Conservation (phyloP, 129 eudicot genomes). For the Solidago caesia region DNA sequence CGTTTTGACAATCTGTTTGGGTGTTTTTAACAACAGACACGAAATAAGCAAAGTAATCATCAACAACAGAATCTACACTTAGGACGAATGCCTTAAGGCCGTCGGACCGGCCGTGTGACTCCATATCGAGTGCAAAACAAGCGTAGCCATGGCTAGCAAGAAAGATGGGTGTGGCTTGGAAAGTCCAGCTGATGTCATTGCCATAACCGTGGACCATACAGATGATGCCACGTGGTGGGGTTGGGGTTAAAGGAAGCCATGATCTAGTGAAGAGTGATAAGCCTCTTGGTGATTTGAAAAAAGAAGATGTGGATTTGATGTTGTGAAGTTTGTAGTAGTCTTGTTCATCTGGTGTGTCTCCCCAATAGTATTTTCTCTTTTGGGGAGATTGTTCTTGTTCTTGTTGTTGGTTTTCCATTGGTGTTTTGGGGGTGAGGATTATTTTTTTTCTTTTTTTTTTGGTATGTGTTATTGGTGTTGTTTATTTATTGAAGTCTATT, state of each 20-base stretch:
- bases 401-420: slow-evolving; percentile 42
- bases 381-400: background rate
- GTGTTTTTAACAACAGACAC: slow-evolving; percentile 18
- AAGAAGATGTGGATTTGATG: slow-evolving; percentile 51
- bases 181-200: slow-evolving; percentile 86
- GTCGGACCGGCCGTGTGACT: slow-evolving; percentile 78
- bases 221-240: slow-evolving; percentile 69
- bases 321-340: slow-evolving; percentile 63
- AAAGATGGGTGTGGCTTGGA: slow-evolving; percentile 76
- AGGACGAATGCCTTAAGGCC: slow-evolving; percentile 87
- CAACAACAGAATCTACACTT: slow-evolving; percentile 58
- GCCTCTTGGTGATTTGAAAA: slow-evolving; percentile 65
- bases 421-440: background rate
- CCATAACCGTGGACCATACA: slow-evolving; percentile 95
- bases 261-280: slow-evolving; percentile 59
- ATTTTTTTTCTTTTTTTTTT: slow-evolving; percentile 3
- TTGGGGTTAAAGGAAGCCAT: slow-evolving; percentile 52
- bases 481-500: background rate
- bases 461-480: slow-evolving; percentile 3
- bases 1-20: slow-evolving; percentile 12
- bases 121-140: slow-evolving; percentile 78
- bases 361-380: slow-evolving; percentile 61
- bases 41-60: slow-evolving; percentile 60
- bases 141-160: slow-evolving; percentile 73
- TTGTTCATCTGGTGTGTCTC: slow-evolving; percentile 72